Evolutionary conservation across 2,329 filamentous ascomycete genomes (phyloP), one percentile per base, ranked within the genome.

Genomic region (Triangularia verruculosa): DNA sequence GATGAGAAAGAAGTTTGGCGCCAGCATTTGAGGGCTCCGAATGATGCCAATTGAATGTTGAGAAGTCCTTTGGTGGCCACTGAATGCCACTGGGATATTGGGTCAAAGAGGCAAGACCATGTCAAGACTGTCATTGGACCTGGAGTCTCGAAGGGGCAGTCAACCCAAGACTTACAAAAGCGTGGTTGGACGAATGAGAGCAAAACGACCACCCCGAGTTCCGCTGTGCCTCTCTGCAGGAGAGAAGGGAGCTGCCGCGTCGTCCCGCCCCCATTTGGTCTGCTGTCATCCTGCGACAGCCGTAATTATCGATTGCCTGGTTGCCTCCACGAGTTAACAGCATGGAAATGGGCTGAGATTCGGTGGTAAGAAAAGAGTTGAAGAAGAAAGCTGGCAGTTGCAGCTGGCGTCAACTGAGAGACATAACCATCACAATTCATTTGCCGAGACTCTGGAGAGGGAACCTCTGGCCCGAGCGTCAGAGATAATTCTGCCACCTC

Each of bases 401-500:
- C 56, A 58, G 32, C 22, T 57, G 28, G 55, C 7, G n/a, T 4
- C n/a, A 7, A 6, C 39, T 20, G 39, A 32, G 30, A 32, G 30
- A 32, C 8, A 32, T 32, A 11, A 9, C n/a, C 39, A 47, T 17
- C 39, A 11, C 6, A 20, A n/a, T 20, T 20, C 20, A 34, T 58
- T 24, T 22, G 56, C 56, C 56, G 47, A 58, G 30, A 57, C 28
- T 11, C n/a, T 17, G 17, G 15, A 17, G 28, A 24, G 17, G 30
- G 57, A 59, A 55, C 52, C 9, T 20, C 59, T 56, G 59, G 57
- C 20, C 59, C 52, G 56, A 52, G 59, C 51, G 12, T 28, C 56
- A 55, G 13, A 20, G 13, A 39, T 17, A 24, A 55, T 66, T 66
- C 61, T 66, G 65, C 65, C 65, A 47, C 28, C 12, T 57, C 55